Percentiles rank a stretch among this genome's conserved stretches.
Evolutionary conservation across 2,329 filamentous ascomycete genomes (phyloP).

Genomic region (Purpureocillium lavendulum): DNA sequence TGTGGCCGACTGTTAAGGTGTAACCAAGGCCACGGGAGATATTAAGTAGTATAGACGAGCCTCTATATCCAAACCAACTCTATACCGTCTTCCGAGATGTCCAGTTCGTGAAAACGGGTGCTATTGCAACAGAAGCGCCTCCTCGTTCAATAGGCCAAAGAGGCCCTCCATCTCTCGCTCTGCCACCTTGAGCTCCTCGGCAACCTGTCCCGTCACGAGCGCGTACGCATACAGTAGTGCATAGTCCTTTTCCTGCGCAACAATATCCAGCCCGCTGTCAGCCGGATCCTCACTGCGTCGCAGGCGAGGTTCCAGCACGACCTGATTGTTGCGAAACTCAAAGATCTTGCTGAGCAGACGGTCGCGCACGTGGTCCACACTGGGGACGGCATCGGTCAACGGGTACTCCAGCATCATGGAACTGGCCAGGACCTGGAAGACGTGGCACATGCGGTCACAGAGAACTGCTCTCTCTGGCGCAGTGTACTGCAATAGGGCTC

Average conservation of each 20-base stretch:
- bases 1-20: too few species aligned
- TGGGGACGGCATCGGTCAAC: slow-evolving; percentile 73
- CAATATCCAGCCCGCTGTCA: slow-evolving; percentile 20
- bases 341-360: slow-evolving; percentile 75
- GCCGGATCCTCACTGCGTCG: not conserved
- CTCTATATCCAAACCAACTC: too few species aligned
- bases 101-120: too few species aligned
- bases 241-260: slow-evolving; percentile 65
- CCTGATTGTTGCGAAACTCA: slow-evolving; percentile 62
- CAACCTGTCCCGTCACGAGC: slow-evolving; percentile 53
- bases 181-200: slow-evolving; percentile 49
- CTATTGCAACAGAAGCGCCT: slow-evolving; percentile 8
- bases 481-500: slow-evolving; percentile 67
- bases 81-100: too few species aligned
- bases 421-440: slow-evolving; percentile 71
- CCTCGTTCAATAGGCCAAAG: slow-evolving; percentile 42
- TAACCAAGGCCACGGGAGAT: too few species aligned
- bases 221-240: slow-evolving; percentile 89
- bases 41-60: too few species aligned
- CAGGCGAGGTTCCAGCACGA: not conserved
- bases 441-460: slow-evolving; percentile 77
- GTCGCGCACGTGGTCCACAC: slow-evolving; percentile 67
- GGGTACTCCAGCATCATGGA: slow-evolving; percentile 87
- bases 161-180: slow-evolving; percentile 49
- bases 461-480: slow-evolving; percentile 68